These are phyloP conservation scores for Ustilago loliicola DNA, from an alignment of 1,284 basidiomycete genomes.

Conservation along the genomic window DNA sequence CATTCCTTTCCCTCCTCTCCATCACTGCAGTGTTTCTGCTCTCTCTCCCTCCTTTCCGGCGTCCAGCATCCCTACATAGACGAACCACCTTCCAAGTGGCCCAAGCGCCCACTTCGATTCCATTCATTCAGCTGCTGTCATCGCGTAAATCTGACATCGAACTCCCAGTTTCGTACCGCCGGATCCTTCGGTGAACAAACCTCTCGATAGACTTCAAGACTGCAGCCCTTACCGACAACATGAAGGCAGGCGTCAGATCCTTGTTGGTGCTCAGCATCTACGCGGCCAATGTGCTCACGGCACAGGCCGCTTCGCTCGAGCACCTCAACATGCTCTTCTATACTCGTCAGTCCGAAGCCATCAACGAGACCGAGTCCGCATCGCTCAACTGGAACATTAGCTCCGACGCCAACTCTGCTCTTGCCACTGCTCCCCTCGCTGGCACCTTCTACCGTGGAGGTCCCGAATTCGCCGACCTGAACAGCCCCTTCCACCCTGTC, in stretches of 20 bases:
- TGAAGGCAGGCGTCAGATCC: constrained; percentile 34
- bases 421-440: constrained; percentile 27
- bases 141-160: neutral
- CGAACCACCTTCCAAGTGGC: neutral
- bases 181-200: neutral
- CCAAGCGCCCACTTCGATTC: neutral
- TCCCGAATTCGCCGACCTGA: constrained; percentile 31
- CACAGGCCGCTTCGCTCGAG: constrained; percentile 37
- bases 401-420: constrained; percentile 38
- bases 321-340: constrained; percentile 29
- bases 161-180: neutral
- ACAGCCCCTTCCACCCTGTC: constrained; percentile 40
- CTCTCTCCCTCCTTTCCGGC: neutral
- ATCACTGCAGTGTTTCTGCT: too few species aligned
- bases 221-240: neutral
- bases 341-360: constrained; percentile 19
- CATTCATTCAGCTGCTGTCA: neutral
- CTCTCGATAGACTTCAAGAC: neutral
- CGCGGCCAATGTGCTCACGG: constrained; percentile 27
- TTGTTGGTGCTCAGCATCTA: constrained; percentile 43
- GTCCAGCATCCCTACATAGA: neutral
- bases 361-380: constrained; percentile 15
- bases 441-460: constrained; percentile 45
- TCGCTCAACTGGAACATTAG: constrained; percentile 37
- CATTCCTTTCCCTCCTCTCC: neutral